phyloP scores from a whole-genome alignment of 2,329 filamentous ascomycete genomes.

The Phyllosticta citrichinensis region DNA sequence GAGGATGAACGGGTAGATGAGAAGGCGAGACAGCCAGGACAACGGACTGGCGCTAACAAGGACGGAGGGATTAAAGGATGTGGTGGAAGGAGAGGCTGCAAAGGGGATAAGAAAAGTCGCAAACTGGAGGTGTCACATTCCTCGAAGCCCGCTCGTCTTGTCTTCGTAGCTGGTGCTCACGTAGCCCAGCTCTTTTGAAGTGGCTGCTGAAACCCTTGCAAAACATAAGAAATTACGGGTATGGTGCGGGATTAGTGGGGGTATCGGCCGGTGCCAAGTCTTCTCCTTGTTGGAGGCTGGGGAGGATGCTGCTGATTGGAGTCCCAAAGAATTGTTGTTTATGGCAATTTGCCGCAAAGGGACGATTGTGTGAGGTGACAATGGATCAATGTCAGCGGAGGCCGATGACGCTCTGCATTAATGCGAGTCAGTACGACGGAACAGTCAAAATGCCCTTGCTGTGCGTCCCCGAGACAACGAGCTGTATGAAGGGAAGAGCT shows the following conservation, averaged over 20 bases:
- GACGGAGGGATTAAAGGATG: neutral
- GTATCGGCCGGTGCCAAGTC: neutral
- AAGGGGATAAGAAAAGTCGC: neutral
- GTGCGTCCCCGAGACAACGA: neutral
- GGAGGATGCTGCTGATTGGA: neutral
- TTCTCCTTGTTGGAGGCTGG: neutral
- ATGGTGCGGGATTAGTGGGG: neutral
- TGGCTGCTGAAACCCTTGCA: neutral
- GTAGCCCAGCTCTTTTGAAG: neutral
- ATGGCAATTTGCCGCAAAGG: neutral
- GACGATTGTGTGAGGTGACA: neutral
- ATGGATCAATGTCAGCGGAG: constrained; percentile 47
- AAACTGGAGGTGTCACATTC: neutral
- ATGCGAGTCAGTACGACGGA: constrained; percentile 13
- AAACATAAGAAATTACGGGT: neutral
- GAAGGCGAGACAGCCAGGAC: neutral
- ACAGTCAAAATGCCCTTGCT: constrained; percentile 4
- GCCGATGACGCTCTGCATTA: constrained; percentile 65
- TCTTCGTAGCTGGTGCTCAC: neutral
- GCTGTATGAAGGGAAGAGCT: constrained; percentile 6
- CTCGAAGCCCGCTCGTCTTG: neutral
- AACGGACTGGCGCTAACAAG: neutral
- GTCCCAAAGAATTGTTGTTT: neutral
- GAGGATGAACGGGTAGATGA: neutral
- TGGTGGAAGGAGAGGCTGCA: neutral